Percentiles rank a stretch among this genome's conserved stretches.
These are phyloP conservation scores for Didymellaceae sp. DNA, from an alignment of 2,329 filamentous ascomycete species.

Conservation along the genomic window DNA sequence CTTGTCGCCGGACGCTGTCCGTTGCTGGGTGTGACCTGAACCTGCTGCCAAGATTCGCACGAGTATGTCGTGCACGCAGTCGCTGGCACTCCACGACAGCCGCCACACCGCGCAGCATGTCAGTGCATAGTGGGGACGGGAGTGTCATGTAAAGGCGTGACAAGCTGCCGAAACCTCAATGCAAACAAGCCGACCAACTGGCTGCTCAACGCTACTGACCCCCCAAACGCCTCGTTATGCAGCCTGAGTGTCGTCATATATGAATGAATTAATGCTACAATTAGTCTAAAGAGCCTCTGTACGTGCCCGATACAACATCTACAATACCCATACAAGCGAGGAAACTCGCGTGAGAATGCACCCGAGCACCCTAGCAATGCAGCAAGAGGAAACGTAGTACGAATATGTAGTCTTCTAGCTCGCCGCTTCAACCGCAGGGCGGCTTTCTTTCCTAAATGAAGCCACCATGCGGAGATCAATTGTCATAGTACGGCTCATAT, in stretches of 20 bases:
- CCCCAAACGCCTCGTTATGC: too few relatives aligned
- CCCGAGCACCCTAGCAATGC: constrained; percentile 35
- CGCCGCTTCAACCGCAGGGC: constrained; percentile 26
- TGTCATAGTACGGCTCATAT: constrained; percentile 50
- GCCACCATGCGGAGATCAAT: constrained; percentile 43
- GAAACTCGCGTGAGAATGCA: constrained; percentile 8
- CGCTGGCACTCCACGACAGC: constrained; percentile 35
- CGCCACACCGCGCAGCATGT: constrained; percentile 20
- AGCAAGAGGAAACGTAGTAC: constrained; percentile 35
- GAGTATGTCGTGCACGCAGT: constrained; percentile 19
- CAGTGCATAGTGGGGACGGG: constrained; percentile 13
- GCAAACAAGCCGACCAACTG: background rate
- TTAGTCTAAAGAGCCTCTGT: constrained; percentile 16
- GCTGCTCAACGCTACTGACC: too few relatives aligned
- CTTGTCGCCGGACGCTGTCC: constrained; percentile 6
- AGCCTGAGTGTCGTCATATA: background rate
- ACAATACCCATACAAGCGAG: constrained; percentile 18
- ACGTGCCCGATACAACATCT: constrained; percentile 12
- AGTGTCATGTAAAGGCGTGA: constrained; percentile 16
- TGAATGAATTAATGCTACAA: constrained; percentile 19
- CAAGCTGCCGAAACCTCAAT: constrained; percentile 4
- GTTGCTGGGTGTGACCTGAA: constrained; percentile 8
- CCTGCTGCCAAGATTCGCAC: constrained; percentile 14
- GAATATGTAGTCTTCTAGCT: constrained; percentile 37
- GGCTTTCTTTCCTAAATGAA: constrained; percentile 33